A percentile compares a stretch with the other conserved stretches of the same genome.
Evolutionary conservation across 352 stramenopile species (phyloP).

Genomic region (Thalassiosira livingstoniorum): DNA sequence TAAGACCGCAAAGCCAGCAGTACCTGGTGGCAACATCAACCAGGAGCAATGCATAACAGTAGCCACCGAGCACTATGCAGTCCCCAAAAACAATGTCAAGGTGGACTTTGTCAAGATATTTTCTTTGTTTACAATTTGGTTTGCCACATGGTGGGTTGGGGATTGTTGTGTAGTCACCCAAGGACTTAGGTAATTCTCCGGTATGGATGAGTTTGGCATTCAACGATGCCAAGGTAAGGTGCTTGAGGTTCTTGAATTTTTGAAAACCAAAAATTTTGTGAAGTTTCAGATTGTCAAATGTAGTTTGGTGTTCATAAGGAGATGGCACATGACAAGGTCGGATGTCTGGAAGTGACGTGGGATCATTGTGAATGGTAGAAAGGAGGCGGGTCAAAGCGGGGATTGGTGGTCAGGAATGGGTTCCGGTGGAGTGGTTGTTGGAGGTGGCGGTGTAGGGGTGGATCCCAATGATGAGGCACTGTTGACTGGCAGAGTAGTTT

Average conservation of each 20-base stretch:
- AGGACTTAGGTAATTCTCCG: slow-evolving; percentile 13
- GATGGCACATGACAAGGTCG: neutral
- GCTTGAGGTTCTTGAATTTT: slow-evolving; percentile 16
- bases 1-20: slow-evolving; percentile 15
- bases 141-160: slow-evolving; percentile 22
- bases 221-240: neutral
- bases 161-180: slow-evolving; percentile 23
- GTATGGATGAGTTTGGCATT: slow-evolving; percentile 23
- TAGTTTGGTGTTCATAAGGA: neutral
- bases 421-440: neutral
- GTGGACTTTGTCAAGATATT: slow-evolving; percentile 25
- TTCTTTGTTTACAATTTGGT: slow-evolving; percentile 1
- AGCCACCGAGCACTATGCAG: slow-evolving; percentile 5
- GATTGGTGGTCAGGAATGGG: neutral
- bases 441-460: neutral
- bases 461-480: neutral
- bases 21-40: slow-evolving; percentile 18
- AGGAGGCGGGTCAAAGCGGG: neutral
- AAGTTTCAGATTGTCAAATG: slow-evolving; percentile 21
- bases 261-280: slow-evolving; percentile 22
- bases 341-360: neutral
- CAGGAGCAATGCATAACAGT: slow-evolving; percentile 24
- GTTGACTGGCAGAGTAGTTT: neutral
- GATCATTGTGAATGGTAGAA: slow-evolving; percentile 5
- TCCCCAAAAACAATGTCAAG: slow-evolving; percentile 32